Conservation (phyloP, 441 rosid genomes). For the Metrosideros polymorpha region DNA sequence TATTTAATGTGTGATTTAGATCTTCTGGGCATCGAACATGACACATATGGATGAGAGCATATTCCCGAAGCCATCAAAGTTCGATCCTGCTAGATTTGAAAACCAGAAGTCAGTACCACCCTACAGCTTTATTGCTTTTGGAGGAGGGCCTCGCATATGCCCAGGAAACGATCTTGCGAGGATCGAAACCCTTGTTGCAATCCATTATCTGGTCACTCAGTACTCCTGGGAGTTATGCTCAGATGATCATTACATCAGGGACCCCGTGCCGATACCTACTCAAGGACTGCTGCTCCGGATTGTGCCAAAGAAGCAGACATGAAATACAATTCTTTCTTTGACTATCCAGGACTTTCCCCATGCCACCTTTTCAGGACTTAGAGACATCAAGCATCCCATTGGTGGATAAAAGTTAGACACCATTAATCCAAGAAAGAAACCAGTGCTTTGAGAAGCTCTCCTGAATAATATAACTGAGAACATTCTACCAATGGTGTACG, state of each 20-base stretch:
- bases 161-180: conserved; percentile 43
- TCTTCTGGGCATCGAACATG: conserved; percentile 39
- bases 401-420: neutral
- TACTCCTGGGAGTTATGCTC: neutral
- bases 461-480: neutral
- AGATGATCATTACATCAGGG: neutral
- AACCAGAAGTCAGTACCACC: conserved; percentile 28
- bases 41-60: conserved; percentile 36
- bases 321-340: neutral
- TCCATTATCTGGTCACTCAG: conserved; percentile 3
- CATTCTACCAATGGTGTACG: neutral
- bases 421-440: neutral
- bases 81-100: conserved; percentile 37
- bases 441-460: neutral
- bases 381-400: neutral
- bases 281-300: neutral
- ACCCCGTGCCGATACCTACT: neutral
- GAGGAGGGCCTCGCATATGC: conserved; percentile 42
- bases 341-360: neutral
- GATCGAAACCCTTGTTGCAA: conserved; percentile 19
- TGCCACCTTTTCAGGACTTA: neutral
- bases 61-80: conserved; percentile 30
- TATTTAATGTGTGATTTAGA: neutral
- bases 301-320: neutral
- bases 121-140: conserved; percentile 35